Evolutionary conservation across 176 grass and related monocot species (phyloP), one percentile per base, ranked within the genome.

Genomic region (sorghum (Sorghum bicolor)): DNA sequence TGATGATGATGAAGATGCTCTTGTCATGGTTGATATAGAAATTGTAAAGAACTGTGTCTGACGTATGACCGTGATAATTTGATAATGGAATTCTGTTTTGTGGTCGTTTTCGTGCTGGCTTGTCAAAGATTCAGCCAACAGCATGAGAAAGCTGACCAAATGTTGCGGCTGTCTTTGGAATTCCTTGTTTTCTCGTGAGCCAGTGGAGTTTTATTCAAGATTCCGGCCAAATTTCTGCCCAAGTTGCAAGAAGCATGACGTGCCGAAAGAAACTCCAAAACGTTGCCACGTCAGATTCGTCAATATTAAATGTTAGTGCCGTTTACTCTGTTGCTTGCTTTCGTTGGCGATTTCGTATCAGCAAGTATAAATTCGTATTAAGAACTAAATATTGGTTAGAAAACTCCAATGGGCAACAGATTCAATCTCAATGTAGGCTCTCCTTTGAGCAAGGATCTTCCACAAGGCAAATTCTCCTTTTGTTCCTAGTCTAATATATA

Each of bases 381-480:
- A 47, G 1, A 44, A 44, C 2, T 44, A 14, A 2, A 44, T 47
- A 13, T 39, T 9, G 38, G 8, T 39, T 39, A 39, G 38, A 9
- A 39, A 39, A 44, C 15, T n/a, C n/a, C n/a, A n/a, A n/a, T n/a
- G n/a, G n/a, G 36, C 78, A 75, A 43, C 78, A 58, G 34, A 87
- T 81, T 81, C 77, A 30, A 31, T 5, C 24, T 81, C 77, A 30
- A 31, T 5, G 17, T 44, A 44, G 2, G 0, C 41, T 44, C 4
- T 14, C 11, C 6, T 33, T 78, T 34, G 36, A 5, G 4, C 65
- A 45, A 34, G 58, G 73, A 88, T 84, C 75, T 74, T 80, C 58
- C 75, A 74, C 26, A 38, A 67, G 15, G 33, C 57, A 73, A 88
- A 74, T 79, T 79, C 28, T 79, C 67, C 29, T 83, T 39, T 31